Percentiles rank a stretch among this genome's conserved stretches.
Evolutionary conservation across 495 filamentous ascomycete species (phyloP).

Genomic region (Penicillium robsamsonii): DNA sequence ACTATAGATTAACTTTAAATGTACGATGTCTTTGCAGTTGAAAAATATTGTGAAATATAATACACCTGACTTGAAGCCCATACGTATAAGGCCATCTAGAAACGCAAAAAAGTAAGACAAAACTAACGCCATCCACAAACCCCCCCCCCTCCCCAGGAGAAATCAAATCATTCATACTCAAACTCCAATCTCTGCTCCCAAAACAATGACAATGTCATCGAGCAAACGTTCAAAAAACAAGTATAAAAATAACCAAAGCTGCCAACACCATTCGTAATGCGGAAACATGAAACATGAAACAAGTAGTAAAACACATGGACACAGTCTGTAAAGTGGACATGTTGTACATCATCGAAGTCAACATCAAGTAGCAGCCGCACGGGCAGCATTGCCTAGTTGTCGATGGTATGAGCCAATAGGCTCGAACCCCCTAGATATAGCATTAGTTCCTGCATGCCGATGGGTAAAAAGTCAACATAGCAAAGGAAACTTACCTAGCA

Average conservation of each 20-base stretch:
- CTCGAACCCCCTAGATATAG: conserved; percentile 60
- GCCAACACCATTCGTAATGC: conserved; percentile 31
- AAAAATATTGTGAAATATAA: conserved; percentile 20
- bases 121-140: conserved; percentile 8
- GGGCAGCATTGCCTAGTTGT: conserved; percentile 47
- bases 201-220: not conserved
- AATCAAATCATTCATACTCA: not conserved
- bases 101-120: conserved; percentile 8
- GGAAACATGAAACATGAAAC: conserved; percentile 14
- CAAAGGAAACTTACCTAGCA: conserved; percentile 52
- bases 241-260: conserved; percentile 9
- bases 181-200: conserved; percentile 16
- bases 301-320: conserved; percentile 10
- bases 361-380: conserved; percentile 29
- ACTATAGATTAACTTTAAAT: not conserved
- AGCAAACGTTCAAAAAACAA: conserved; percentile 1
- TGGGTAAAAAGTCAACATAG: not conserved
- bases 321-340: conserved; percentile 15
- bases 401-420: conserved; percentile 67
- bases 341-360: conserved; percentile 16
- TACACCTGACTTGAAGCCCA: conserved; percentile 16
- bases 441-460: conserved; percentile 23
- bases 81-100: conserved; percentile 20
- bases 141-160: not conserved
- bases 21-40: not conserved